Evolutionary conservation across 495 filamentous ascomycete species (phyloP).

Genomic region (Neurospora sp.): DNA sequence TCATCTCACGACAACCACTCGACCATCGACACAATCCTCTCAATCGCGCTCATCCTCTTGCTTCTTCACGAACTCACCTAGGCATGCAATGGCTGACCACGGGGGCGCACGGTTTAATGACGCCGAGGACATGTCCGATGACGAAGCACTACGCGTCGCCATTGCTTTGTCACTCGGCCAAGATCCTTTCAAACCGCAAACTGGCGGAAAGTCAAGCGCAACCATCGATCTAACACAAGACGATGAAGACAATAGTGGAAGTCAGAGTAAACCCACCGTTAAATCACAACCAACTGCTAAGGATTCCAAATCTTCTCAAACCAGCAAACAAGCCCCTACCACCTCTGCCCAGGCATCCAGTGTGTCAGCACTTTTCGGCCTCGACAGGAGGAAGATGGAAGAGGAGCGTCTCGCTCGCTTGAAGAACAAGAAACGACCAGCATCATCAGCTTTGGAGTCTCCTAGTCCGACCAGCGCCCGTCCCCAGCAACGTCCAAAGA

Average conservation of each 20-base stretch:
- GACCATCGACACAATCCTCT: neutral
- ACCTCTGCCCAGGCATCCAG: neutral
- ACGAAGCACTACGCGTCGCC: constrained; percentile 35
- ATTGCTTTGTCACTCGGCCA: constrained; percentile 34
- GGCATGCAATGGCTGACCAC: constrained; percentile 7
- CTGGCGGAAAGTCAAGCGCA: neutral
- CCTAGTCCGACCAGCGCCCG: neutral
- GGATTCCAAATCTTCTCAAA: neutral
- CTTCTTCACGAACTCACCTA: neutral
- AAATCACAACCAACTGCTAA: neutral
- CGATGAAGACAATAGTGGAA: constrained; percentile 8
- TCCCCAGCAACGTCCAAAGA: constrained; percentile 20
- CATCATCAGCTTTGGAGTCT: constrained; percentile 11
- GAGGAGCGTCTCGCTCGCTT: constrained; percentile 65
- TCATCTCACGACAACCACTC: neutral
- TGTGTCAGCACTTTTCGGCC: constrained; percentile 25
- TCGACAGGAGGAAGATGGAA: constrained; percentile 80
- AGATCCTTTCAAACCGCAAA: constrained; percentile 9
- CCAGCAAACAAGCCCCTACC: neutral
- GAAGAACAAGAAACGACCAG: constrained; percentile 44
- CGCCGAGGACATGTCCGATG: constrained; percentile 24
- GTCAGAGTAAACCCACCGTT: neutral
- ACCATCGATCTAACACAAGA: constrained; percentile 13
- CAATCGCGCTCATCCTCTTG: neutral
- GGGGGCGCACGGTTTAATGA: constrained; percentile 12